Evolutionary conservation across 371 early-diverging fungal genomes (phyloP).

Genomic region (Mucor mucedo): DNA sequence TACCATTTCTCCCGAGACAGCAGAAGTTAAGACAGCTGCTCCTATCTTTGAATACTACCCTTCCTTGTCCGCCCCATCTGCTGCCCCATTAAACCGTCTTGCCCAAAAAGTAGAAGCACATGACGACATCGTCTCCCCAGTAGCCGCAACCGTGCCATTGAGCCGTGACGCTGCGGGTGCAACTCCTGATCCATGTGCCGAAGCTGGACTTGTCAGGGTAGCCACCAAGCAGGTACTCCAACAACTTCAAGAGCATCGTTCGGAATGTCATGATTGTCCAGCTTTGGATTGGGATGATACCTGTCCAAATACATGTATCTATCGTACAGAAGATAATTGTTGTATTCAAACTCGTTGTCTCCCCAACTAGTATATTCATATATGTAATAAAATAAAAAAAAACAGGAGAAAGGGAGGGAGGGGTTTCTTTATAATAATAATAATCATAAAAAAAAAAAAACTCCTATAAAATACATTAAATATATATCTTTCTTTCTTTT

Average conservation of each 20-base stretch:
- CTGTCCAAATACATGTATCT: slow-evolving; percentile 6
- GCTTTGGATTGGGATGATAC: not conserved
- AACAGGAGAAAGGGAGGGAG: not conserved
- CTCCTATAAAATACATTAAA: not conserved
- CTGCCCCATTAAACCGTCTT: not conserved
- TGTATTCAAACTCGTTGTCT: slow-evolving; percentile 9
- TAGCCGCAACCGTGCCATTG: no score
- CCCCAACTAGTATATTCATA: slow-evolving; percentile 1
- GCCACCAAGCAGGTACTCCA: not conserved
- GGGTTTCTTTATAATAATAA: not conserved
- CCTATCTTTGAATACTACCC: not conserved
- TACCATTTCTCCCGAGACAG: not conserved
- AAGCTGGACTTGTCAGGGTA: not conserved
- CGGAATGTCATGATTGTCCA: not conserved
- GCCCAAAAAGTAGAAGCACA: not conserved
- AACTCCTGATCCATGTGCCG: not conserved
- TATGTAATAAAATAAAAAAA: not conserved
- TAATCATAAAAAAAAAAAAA: not conserved
- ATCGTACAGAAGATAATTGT: slow-evolving; percentile 3
- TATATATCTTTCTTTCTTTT: not conserved
- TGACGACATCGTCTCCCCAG: no score
- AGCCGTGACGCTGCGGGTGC: not conserved
- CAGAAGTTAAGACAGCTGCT: not conserved
- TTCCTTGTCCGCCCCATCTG: no score
- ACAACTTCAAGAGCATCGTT: not conserved